Conservation (phyloP, 345 rosid genomes). For the Psidium guajava region DNA sequence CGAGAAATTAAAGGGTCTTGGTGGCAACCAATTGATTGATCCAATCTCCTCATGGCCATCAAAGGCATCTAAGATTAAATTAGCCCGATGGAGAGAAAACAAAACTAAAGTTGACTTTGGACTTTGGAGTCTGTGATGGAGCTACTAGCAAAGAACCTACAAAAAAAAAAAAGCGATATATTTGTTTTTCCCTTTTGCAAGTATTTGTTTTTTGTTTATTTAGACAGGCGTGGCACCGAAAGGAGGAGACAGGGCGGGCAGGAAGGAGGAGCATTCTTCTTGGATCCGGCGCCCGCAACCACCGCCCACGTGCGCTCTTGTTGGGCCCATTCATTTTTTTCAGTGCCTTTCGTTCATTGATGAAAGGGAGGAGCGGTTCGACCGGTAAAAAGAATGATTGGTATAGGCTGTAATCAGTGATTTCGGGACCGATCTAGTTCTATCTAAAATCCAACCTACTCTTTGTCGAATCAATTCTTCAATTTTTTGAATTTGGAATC, state of each 20-base stretch:
- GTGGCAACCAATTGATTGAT: not conserved
- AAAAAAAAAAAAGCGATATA: not conserved
- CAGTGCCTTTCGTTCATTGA: not conserved
- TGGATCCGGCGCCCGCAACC: not conserved
- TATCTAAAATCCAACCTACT: too few species aligned
- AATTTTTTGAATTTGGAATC: too few species aligned
- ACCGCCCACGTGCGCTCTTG: not conserved
- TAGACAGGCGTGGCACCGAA: not conserved
- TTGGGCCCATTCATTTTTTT: not conserved
- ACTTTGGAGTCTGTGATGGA: not conserved
- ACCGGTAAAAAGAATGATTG: not conserved
- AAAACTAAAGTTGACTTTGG: not conserved
- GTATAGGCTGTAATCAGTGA: too few species aligned
- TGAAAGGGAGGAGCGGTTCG: not conserved
- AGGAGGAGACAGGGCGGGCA: not conserved
- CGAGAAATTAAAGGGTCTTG: not conserved
- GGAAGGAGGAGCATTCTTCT: not conserved
- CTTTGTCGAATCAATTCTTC: too few species aligned
- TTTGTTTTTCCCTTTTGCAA: not conserved
- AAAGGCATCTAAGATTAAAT: not conserved
- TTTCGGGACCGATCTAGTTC: too few species aligned
- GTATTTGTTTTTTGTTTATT: not conserved
- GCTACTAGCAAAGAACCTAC: not conserved
- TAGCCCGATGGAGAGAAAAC: not conserved
- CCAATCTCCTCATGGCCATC: not conserved